Base-by-base conservation (phyloP, 352 stramenopile species). In the Pythium insidiosum region DNA sequence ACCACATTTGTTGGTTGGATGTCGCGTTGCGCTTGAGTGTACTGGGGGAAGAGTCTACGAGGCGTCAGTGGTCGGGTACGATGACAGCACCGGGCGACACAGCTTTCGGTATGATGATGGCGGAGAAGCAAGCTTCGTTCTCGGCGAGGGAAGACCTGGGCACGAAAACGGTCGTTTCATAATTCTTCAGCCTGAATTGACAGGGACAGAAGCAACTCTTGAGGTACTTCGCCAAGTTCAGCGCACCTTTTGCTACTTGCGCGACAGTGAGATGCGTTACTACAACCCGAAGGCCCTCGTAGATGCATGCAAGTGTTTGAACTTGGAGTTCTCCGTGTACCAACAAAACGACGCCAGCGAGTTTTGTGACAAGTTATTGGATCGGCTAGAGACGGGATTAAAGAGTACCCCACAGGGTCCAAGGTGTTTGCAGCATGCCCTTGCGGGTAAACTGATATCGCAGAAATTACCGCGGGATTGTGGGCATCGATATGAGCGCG, bases 341-440 rank as follows among this genome's bases (percentile, higher is more conserved):
- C 96, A 99, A 60, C 97, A 99, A 66, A 99, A 99, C 61, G 97
- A 99, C 66, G 96, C 96, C 3, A 96, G 84, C 21, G 97, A 99
- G 61, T 99, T 99, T 75, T 98, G 93, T 39, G 96, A 98, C 57
- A 99, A 99, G 55, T 70, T 99, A 10, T 73, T 99, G 26, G 97
- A 99, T 76, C 76, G 93, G n/a, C 61, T 99, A 6, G 96, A 99
- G 56, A 97, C 88, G 1, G 84, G 88, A 24, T 66, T 99, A 15
- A 98, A 98, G 60, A 80, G 61, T 11, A 95, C 83, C 5, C 77
- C 83, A 18, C 78, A 92, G 57, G 80, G 83, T 19, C 72, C 80
- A 3, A 68, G 68, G 18, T 95, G 83, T 40, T 58, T 95, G 9
- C 64, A 87, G 28, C 63, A 87, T 10, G 63, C 84, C 4, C 56